phyloP scores from a whole-genome alignment of 352 stramenopile species.

The Phytopythium chamaehyphon region DNA sequence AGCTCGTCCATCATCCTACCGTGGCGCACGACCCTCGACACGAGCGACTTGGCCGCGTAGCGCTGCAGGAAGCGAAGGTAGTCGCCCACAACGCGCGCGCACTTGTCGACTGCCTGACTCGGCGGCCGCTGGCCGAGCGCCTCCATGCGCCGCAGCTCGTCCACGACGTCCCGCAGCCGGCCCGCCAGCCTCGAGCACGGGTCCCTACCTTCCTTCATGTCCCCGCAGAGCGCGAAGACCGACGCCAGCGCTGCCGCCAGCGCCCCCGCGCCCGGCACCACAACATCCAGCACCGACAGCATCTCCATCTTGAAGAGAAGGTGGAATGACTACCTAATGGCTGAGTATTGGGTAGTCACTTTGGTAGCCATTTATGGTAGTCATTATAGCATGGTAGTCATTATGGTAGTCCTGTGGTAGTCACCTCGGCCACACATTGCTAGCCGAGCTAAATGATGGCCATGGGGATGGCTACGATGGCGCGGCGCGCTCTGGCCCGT shows the following conservation, averaged over 20 bases:
- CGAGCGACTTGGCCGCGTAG: constrained; percentile 3
- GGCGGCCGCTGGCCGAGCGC: not conserved
- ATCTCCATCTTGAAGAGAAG: too few species aligned
- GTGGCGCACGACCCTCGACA: constrained; percentile 2
- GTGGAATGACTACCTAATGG: too few species aligned
- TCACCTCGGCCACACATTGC: constrained; percentile 6
- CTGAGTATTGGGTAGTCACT: too few species aligned
- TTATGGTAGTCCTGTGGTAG: too few species aligned
- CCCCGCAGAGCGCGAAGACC: constrained; percentile 11
- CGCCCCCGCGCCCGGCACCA: constrained; percentile 4
- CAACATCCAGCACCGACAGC: constrained; percentile 11
- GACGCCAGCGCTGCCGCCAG: constrained; percentile 13
- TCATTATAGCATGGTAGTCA: too few species aligned
- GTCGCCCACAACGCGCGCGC: not conserved
- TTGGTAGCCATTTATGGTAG: too few species aligned
- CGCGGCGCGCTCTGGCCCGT: constrained; percentile 5
- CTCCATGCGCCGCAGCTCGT: constrained; percentile 4
- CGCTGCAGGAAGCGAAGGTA: constrained; percentile 4
- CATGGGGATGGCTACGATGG: constrained; percentile 9
- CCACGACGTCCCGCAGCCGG: constrained; percentile 3
- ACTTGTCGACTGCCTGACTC: not conserved
- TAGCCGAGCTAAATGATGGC: not conserved
- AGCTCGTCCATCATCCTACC: constrained; percentile 17
- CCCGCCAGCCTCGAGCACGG: constrained; percentile 3
- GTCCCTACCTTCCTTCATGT: constrained; percentile 11